Conservation (phyloP, 2,329 filamentous ascomycete species). For the Paecilomyces formosus region DNA sequence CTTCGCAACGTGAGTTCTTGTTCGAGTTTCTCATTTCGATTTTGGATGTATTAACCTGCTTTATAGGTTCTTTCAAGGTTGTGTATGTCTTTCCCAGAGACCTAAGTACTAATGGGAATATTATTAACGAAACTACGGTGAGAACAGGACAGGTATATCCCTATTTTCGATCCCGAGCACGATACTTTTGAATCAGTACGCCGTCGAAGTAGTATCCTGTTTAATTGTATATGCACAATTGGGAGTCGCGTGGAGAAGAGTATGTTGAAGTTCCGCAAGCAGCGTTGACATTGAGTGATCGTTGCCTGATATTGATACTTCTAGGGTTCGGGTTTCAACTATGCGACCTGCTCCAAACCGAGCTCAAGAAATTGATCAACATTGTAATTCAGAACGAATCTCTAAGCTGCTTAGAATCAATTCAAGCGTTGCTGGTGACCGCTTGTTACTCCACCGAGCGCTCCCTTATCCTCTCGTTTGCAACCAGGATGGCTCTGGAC, state of each 20-base stretch:
- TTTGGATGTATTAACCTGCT: not conserved
- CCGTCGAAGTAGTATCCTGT: constrained; percentile 42
- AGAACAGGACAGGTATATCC: constrained; percentile 41
- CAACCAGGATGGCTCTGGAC: constrained; percentile 45
- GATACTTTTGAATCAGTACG: constrained; percentile 43
- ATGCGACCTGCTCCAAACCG: constrained; percentile 39
- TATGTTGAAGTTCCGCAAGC: constrained; percentile 3
- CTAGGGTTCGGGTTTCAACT: constrained; percentile 20
- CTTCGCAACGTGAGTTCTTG: constrained; percentile 20
- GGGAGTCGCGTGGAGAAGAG: constrained; percentile 40
- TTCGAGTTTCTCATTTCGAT: not conserved
- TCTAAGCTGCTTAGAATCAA: constrained; percentile 38
- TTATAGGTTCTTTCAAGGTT: constrained; percentile 30
- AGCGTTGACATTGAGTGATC: not conserved
- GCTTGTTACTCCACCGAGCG: constrained; percentile 48
- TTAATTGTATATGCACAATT: constrained; percentile 46
- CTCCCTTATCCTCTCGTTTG: constrained; percentile 44
- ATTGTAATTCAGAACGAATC: constrained; percentile 35
- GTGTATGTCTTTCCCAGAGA: constrained; percentile 14
- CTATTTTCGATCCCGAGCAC: constrained; percentile 38
- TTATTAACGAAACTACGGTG: not conserved
- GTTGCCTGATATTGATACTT: not conserved
- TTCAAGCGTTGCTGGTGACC: constrained; percentile 46
- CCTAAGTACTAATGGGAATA: not conserved
- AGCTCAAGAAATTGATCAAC: constrained; percentile 39